phyloP scores from a whole-genome alignment of 2,329 filamentous ascomycete genomes.

The Zymoseptoria ardabiliae region DNA sequence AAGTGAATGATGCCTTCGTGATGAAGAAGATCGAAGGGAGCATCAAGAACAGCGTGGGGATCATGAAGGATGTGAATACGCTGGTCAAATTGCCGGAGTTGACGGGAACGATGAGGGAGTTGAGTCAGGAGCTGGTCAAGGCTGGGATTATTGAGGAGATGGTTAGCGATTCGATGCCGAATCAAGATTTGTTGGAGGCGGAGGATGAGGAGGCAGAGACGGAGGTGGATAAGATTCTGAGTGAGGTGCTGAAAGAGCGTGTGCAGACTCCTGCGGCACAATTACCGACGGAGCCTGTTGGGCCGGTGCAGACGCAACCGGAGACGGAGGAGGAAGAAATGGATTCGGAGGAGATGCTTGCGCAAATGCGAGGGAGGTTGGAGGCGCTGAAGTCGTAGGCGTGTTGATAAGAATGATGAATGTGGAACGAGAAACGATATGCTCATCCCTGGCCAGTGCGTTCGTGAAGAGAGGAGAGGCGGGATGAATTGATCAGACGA shows the following conservation, averaged over 20 bases:
- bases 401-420: slow-evolving; percentile 41
- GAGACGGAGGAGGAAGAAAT: slow-evolving; percentile 63
- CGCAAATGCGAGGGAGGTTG: slow-evolving; percentile 85
- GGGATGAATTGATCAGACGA: no score
- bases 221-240: slow-evolving; percentile 88
- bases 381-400: slow-evolving; percentile 68
- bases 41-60: slow-evolving; percentile 75
- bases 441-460: no score
- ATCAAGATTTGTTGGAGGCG: slow-evolving; percentile 60
- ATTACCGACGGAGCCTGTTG: slow-evolving; percentile 42
- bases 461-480: no score
- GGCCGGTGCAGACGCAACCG: slow-evolving; percentile 45
- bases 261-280: slow-evolving; percentile 55
- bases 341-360: slow-evolving; percentile 81
- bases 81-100: slow-evolving; percentile 79
- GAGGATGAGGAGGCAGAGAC: slow-evolving; percentile 68
- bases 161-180: slow-evolving; percentile 77
- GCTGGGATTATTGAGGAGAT: slow-evolving; percentile 98
- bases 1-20: slow-evolving; percentile 93
- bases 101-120: slow-evolving; percentile 79
- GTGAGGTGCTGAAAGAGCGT: slow-evolving; percentile 80
- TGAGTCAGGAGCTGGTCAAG: slow-evolving; percentile 81
- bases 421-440: background rate
- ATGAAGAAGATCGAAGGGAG: slow-evolving; percentile 93
- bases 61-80: slow-evolving; percentile 95